Conservation (phyloP, 352 stramenopile species). For the Pythium sp. region DNA sequence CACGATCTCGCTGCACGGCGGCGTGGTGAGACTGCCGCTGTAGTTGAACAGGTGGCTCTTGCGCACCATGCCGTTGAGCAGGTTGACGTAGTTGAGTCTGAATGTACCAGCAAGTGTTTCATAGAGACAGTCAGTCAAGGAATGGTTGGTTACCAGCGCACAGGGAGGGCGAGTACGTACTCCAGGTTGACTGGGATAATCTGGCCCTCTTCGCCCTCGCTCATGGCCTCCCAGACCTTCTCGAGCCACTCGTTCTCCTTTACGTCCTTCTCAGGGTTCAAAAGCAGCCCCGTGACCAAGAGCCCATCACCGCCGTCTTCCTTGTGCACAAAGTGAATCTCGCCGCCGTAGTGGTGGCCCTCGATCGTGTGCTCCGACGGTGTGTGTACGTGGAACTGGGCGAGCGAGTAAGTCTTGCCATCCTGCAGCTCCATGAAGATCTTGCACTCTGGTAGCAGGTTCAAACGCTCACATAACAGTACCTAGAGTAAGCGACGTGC, state of each 20-base stretch:
- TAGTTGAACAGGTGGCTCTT: conserved; percentile 72
- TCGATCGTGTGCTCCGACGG: conserved; percentile 49
- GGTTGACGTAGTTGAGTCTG: conserved; percentile 58
- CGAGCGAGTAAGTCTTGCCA: conserved; percentile 41
- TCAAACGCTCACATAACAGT: background rate
- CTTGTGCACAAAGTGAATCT: conserved; percentile 58
- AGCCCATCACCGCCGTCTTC: conserved; percentile 23
- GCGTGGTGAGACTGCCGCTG: conserved; percentile 55
- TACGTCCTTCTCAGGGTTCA: conserved; percentile 29
- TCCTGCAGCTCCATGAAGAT: conserved; percentile 42
- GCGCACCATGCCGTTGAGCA: conserved; percentile 46
- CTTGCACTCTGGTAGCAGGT: conserved; percentile 32
- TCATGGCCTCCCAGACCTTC: conserved; percentile 40
- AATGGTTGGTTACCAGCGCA: background rate
- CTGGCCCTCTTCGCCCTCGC: conserved; percentile 21
- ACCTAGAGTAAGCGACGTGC: background rate
- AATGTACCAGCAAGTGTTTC: background rate
- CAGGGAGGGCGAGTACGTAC: conserved; percentile 17
- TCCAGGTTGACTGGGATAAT: conserved; percentile 31
- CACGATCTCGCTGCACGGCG: conserved; percentile 46
- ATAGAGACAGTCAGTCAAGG: background rate
- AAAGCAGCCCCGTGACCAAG: conserved; percentile 41
- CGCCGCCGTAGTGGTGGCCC: conserved; percentile 38
- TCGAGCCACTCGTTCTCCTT: conserved; percentile 48
- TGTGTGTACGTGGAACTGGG: conserved; percentile 53